Evolutionary conservation across 306 rosid species (phyloP).

Genomic region (Quercus rubra): DNA sequence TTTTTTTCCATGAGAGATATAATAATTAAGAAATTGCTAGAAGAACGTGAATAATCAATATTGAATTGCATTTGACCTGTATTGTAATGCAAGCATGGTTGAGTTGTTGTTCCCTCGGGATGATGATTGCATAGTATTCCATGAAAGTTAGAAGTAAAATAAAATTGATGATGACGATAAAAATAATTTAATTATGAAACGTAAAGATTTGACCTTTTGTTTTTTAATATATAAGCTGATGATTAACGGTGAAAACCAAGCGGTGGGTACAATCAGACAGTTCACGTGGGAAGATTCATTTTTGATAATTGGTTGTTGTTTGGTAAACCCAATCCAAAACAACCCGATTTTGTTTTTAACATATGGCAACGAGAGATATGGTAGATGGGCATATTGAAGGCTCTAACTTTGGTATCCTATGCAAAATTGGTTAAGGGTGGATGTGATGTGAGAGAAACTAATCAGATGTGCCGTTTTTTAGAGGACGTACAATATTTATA

Average conservation of each 20-base stretch:
- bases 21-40: too few relatives aligned
- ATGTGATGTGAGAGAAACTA: neutral
- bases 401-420: slow-evolving; percentile 65
- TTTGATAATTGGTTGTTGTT: slow-evolving; percentile 49
- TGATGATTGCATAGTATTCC: neutral
- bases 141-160: neutral
- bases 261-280: slow-evolving; percentile 28
- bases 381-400: slow-evolving; percentile 51
- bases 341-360: neutral
- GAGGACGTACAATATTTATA: slow-evolving; percentile 9
- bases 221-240: slow-evolving; percentile 1
- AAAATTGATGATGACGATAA: neutral
- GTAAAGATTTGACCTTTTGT: neutral
- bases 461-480: slow-evolving; percentile 34
- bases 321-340: slow-evolving; percentile 54
- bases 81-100: too few relatives aligned
- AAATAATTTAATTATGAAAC: neutral
- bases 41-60: too few relatives aligned
- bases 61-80: too few relatives aligned
- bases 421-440: slow-evolving; percentile 9
- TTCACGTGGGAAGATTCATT: slow-evolving; percentile 82
- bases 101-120: neutral
- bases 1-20: too few relatives aligned
- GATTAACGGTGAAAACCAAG: slow-evolving; percentile 67
- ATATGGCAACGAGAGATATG: slow-evolving; percentile 14